Evolutionary conservation across 805 yeast species (phyloP).

Genomic region (Ogataea chonburiensis): DNA sequence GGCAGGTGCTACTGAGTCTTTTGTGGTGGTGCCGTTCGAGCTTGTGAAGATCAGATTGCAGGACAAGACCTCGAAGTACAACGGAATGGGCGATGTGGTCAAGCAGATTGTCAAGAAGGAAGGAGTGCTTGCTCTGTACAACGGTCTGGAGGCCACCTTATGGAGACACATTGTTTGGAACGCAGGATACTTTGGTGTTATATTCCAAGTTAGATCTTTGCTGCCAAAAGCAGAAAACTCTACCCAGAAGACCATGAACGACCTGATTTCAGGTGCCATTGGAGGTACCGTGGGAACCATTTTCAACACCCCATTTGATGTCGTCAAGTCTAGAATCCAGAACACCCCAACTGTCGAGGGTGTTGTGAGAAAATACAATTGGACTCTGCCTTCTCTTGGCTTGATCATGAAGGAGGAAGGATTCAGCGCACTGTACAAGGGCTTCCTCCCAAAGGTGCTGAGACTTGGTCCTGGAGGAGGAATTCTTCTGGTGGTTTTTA

Average conservation of each 20-base stretch:
- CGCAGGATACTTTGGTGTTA: slow-evolving; percentile 96
- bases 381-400: slow-evolving; percentile 82
- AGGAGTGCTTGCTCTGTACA: slow-evolving; percentile 81
- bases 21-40: slow-evolving; percentile 97
- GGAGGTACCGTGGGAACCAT: slow-evolving; percentile 98
- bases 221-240: slow-evolving; percentile 75
- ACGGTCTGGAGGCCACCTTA: slow-evolving; percentile 93
- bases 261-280: slow-evolving; percentile 86
- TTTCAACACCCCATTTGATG: slow-evolving; percentile 95
- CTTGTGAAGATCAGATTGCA: slow-evolving; percentile 92
- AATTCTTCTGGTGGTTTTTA: slow-evolving; percentile 93
- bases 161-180: slow-evolving; percentile 98
- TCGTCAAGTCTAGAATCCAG: slow-evolving; percentile 95
- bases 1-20: slow-evolving; percentile 96
- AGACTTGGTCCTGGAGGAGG: slow-evolving; percentile 99
- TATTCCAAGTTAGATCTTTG: slow-evolving; percentile 76
- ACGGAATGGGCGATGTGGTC: slow-evolving; percentile 81
- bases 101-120: slow-evolving; percentile 66
- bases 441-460: slow-evolving; percentile 94
- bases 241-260: slow-evolving; percentile 77
- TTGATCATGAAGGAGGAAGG: slow-evolving; percentile 90
- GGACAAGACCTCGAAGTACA: slow-evolving; percentile 78
- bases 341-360: slow-evolving; percentile 64
- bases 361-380: slow-evolving; percentile 80
- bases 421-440: slow-evolving; percentile 85